These are phyloP conservation scores for Pyrus communis DNA, from an alignment of 306 rosid genomes.

Conservation along the genomic window DNA sequence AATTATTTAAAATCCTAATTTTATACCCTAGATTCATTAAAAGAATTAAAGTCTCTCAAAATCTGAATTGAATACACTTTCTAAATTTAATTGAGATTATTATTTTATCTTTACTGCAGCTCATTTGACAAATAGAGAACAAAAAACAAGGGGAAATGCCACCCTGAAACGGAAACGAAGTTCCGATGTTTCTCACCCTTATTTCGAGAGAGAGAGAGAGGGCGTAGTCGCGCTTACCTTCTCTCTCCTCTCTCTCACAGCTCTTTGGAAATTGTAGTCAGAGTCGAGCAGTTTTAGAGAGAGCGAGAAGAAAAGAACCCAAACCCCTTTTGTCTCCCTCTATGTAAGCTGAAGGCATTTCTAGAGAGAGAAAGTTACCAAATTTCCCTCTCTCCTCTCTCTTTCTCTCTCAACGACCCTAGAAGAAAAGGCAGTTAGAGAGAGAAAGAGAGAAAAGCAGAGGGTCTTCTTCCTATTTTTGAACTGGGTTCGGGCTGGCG, in stretches of 20 bases:
- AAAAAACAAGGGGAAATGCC: not conserved
- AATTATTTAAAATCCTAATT: too few relatives aligned
- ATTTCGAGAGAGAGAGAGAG: not conserved
- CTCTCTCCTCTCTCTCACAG: not conserved
- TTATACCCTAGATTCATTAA: too few relatives aligned
- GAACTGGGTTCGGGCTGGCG: constrained; percentile 2
- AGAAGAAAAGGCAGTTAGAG: not conserved
- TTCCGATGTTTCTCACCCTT: not conserved
- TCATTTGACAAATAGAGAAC: too few relatives aligned
- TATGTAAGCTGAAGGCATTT: constrained; percentile 36
- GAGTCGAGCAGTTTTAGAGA: not conserved
- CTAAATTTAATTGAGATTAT: too few relatives aligned
- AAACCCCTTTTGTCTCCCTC: constrained; percentile 6
- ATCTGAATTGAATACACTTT: too few relatives aligned
- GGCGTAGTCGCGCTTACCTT: not conserved
- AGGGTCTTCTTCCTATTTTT: not conserved
- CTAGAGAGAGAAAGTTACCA: constrained; percentile 14
- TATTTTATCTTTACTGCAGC: too few relatives aligned
- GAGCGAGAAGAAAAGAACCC: not conserved
- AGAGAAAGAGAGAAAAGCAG: constrained; percentile 5
- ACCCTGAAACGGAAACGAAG: not conserved
- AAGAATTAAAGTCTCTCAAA: too few relatives aligned
- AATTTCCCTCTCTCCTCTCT: not conserved
- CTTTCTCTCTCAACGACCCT: constrained; percentile 3
- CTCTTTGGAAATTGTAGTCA: not conserved